Evolutionary conservation across 306 rosid genomes (phyloP).

Genomic region (Vigna hirtella): DNA sequence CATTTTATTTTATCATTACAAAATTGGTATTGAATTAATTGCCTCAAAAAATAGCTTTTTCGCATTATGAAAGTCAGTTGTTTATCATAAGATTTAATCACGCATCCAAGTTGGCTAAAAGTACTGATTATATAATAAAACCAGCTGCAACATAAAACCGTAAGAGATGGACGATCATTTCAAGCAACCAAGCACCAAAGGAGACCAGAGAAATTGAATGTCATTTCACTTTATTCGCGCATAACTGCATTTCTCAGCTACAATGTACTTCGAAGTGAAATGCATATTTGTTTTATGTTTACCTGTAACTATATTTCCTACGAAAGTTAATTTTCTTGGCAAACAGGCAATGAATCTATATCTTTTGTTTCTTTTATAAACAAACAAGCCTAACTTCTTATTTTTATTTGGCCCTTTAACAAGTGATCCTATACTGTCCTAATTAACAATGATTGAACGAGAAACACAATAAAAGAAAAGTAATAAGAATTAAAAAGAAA

Average conservation of each 20-base stretch:
- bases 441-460: neutral
- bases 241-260: neutral
- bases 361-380: constrained; percentile 4
- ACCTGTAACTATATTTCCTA: neutral
- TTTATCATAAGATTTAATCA: neutral
- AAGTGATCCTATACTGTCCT: constrained; percentile 11
- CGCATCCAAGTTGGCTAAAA: neutral
- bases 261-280: neutral
- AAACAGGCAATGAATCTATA: constrained; percentile 2
- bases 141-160: neutral
- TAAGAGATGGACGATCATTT: neutral
- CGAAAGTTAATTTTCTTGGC: neutral
- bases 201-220: neutral
- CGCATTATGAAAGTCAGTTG: neutral
- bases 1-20: constrained; percentile 12
- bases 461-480: neutral
- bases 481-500: constrained; percentile 1
- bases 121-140: neutral
- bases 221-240: neutral
- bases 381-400: neutral
- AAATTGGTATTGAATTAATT: constrained; percentile 19
- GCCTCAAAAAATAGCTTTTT: neutral
- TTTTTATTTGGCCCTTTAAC: constrained; percentile 18
- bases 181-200: neutral
- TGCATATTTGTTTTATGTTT: neutral